Base-by-base conservation (phyloP, 2,329 filamentous ascomycete genomes). In the Leptographium wingfieldii region DNA sequence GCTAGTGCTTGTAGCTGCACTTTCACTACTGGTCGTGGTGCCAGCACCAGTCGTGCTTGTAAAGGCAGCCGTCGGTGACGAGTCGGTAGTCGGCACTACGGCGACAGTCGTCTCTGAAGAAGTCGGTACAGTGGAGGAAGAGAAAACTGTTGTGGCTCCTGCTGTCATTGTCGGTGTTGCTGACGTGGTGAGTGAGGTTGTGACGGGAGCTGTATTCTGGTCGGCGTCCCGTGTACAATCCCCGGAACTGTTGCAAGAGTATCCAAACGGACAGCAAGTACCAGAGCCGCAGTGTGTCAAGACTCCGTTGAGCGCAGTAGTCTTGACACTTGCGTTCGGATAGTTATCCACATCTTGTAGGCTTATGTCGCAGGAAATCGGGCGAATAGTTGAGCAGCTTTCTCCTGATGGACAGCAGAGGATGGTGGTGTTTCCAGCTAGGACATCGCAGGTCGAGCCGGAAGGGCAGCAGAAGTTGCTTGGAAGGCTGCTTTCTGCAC, bases 241-340 rank as follows among this genome's bases (percentile, higher is more conserved):
- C 56, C 71, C 69, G 51, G 73, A 73, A 58, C 68, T 69, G 43
- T 78, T 71, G 72, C 88, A 92, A 1, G 74, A 73, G 72, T 86
- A 91, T 3, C 88, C 88, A 70, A 85, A 85, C 0, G 88, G 87
- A 68, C 88, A 92, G 71, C 87, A 92, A n/a, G 65, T 59, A 65
- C 63, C 70, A 22, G 66, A 69, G 16, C 80, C 84, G 66, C 88
- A 91, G 25, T 72, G 76, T 2, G 73, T 71, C 16, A 91, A 74
- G 12, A 74, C 72, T 11, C 79, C 76, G 22, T 76, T 75, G 35
- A 87, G 80, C 10, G 82, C 78, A 11, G 81, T 82, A 0, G 87
- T 87, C 72, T 90, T 88, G 66, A 90, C 74, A 33, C 80, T 75
- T 38, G 83, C 83, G 31, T 75, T 72, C 12, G 84, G 83, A 63